Evolutionary conservation across 108 stramenopile genomes (phyloP).

Genomic region (Cyclotella sp.): DNA sequence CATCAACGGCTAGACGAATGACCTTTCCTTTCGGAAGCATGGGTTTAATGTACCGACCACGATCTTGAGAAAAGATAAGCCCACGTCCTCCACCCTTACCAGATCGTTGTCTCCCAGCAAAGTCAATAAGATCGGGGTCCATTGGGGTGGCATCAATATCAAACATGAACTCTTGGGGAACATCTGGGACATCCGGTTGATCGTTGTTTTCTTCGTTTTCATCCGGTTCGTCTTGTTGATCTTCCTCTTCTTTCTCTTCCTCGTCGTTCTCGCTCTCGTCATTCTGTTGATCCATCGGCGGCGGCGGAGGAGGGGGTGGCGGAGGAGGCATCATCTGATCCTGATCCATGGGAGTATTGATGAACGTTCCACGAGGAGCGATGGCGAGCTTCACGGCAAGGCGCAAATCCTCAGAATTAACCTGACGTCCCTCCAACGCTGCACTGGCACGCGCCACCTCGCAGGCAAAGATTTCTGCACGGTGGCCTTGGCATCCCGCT

Average conservation of each 20-base stretch:
- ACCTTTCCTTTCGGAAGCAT: conserved; percentile 97
- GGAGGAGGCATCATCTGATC: conserved; percentile 90
- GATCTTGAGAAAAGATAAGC: conserved; percentile 95
- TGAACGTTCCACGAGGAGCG: conserved; percentile 93
- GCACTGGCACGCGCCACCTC: conserved; percentile 93
- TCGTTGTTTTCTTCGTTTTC: conserved; percentile 82
- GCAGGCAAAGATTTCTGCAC: conserved; percentile 95
- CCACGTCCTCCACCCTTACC: conserved; percentile 97
- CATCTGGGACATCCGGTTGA: conserved; percentile 84
- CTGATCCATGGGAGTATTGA: conserved; percentile 83
- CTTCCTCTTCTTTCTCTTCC: conserved; percentile 85
- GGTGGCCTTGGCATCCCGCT: conserved; percentile 95
- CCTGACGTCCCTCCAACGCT: conserved; percentile 91
- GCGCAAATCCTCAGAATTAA: conserved; percentile 85
- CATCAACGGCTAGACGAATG: conserved; percentile 89
- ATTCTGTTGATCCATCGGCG: conserved; percentile 85
- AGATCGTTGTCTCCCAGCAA: conserved; percentile 72
- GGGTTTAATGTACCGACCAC: conserved; percentile 97
- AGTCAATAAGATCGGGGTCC: conserved; percentile 94
- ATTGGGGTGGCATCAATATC: conserved; percentile 94
- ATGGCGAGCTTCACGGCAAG: conserved; percentile 96
- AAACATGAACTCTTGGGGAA: conserved; percentile 99
- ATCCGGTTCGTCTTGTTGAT: conserved; percentile 75
- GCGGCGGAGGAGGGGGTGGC: conserved; percentile 92
- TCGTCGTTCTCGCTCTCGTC: conserved; percentile 83